Percentiles rank a stretch among this genome's conserved stretches.
Evolutionary conservation across 331 rosid genomes (phyloP).

Genomic region (Saraca asoca): DNA sequence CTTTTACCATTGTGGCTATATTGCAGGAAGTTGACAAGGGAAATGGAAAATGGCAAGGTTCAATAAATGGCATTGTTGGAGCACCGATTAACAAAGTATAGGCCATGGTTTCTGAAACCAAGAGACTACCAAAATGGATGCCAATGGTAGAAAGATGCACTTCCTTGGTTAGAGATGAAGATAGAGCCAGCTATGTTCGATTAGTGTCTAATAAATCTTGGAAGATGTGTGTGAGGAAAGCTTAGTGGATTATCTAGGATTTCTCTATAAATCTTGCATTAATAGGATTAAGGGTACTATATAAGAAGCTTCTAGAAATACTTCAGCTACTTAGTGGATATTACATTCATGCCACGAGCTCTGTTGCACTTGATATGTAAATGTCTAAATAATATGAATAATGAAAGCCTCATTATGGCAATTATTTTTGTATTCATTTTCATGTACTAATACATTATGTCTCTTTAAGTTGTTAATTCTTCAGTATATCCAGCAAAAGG

Average conservation of each 20-base stretch:
- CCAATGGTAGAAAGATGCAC: conserved; percentile 78
- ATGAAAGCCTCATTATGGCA: too few species aligned
- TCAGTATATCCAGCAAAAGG: too few species aligned
- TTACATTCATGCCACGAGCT: conserved; percentile 26
- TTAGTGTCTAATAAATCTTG: conserved; percentile 58
- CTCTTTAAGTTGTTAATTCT: too few species aligned
- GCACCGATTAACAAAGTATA: conserved; percentile 66
- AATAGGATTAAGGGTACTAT: conserved; percentile 63
- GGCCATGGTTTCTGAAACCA: conserved; percentile 57
- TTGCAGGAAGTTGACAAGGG: conserved; percentile 35
- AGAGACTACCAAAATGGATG: conserved; percentile 72
- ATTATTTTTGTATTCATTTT: too few species aligned
- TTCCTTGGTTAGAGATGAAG: conserved; percentile 60
- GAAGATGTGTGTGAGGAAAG: conserved; percentile 54
- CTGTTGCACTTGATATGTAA: conserved; percentile 16
- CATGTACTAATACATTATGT: too few species aligned
- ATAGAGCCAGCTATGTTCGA: conserved; percentile 54
- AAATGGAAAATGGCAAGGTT: conserved; percentile 65
- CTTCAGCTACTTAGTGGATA: conserved; percentile 24
- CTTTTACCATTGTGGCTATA: too few species aligned
- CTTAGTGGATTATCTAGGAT: conserved; percentile 65
- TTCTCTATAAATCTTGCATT: conserved; percentile 73
- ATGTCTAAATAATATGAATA: too few species aligned
- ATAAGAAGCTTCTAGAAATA: conserved; percentile 46
- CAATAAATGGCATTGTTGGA: conserved; percentile 58